phyloP scores from a whole-genome alignment of 148 eudicot genomes.

The Amaranthus palmeri region DNA sequence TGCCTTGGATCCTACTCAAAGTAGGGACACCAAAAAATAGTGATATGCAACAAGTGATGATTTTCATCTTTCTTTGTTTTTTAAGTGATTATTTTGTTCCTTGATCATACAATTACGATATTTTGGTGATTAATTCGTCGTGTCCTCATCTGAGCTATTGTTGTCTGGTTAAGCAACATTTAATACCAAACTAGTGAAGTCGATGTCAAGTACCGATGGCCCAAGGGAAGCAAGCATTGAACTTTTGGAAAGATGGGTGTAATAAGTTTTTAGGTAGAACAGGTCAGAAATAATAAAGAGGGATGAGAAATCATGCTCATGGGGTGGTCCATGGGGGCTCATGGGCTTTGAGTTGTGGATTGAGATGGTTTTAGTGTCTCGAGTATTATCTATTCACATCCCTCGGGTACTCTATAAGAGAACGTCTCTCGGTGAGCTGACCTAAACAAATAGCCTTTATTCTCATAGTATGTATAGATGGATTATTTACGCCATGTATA shows the following conservation, averaged over 20 bases:
- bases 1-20: background rate
- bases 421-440: too few relatives aligned
- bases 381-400: constrained; percentile 1
- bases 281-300: background rate
- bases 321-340: background rate
- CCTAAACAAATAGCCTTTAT: too few relatives aligned
- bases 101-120: background rate
- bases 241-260: background rate
- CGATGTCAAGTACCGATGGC: background rate
- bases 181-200: background rate
- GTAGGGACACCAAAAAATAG: background rate
- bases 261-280: background rate
- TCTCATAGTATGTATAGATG: too few relatives aligned
- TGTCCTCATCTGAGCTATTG: background rate
- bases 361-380: background rate
- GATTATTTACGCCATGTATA: too few relatives aligned
- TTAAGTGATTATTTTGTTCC: background rate
- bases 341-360: background rate
- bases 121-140: background rate
- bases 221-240: background rate
- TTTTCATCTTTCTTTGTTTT: background rate
- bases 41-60: background rate
- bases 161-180: background rate
- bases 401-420: background rate
- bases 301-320: background rate